These are phyloP conservation scores for Aspergillus sp. DNA, from an alignment of 2,329 filamentous ascomycete genomes.

Conservation along the genomic window DNA sequence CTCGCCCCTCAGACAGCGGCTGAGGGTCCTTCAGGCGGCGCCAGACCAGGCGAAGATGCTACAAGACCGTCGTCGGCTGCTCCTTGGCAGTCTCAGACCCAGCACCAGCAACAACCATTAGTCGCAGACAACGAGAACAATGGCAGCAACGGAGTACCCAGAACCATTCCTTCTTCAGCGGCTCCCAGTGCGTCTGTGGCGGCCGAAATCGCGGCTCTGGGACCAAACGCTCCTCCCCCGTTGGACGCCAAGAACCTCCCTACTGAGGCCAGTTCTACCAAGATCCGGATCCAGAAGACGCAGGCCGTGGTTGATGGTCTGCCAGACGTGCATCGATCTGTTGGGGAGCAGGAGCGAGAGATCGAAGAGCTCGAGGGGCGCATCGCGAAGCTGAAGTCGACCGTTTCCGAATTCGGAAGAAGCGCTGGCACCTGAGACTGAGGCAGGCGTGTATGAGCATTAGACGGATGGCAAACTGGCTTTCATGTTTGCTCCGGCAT, in stretches of 20 bases:
- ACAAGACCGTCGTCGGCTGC: slow-evolving; percentile 11
- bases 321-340: slow-evolving; percentile 36
- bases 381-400: slow-evolving; percentile 29
- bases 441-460: too few species aligned
- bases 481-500: too few species aligned
- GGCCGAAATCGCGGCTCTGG: slow-evolving; percentile 16
- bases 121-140: slow-evolving; percentile 15
- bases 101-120: slow-evolving; percentile 16
- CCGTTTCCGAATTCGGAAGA: slow-evolving; percentile 33
- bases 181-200: slow-evolving; percentile 17
- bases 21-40: slow-evolving; percentile 28
- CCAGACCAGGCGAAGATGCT: slow-evolving; percentile 13
- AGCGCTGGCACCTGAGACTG: too few species aligned
- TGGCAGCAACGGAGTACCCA: slow-evolving; percentile 16
- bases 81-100: slow-evolving; percentile 10
- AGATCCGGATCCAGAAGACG: slow-evolving; percentile 74
- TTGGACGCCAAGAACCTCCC: slow-evolving; percentile 67
- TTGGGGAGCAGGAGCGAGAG: slow-evolving; percentile 37
- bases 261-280: slow-evolving; percentile 66
- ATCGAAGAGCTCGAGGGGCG: slow-evolving; percentile 34
- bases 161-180: slow-evolving; percentile 16
- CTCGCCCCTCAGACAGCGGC: slow-evolving; percentile 41
- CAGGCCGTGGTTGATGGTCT: slow-evolving; percentile 40
- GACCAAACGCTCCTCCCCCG: slow-evolving; percentile 30
- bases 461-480: too few species aligned